Evolutionary conservation across 352 stramenopile species (phyloP), one percentile per base, ranked within the genome.

Genomic region (Poterioochromonas sp.): DNA sequence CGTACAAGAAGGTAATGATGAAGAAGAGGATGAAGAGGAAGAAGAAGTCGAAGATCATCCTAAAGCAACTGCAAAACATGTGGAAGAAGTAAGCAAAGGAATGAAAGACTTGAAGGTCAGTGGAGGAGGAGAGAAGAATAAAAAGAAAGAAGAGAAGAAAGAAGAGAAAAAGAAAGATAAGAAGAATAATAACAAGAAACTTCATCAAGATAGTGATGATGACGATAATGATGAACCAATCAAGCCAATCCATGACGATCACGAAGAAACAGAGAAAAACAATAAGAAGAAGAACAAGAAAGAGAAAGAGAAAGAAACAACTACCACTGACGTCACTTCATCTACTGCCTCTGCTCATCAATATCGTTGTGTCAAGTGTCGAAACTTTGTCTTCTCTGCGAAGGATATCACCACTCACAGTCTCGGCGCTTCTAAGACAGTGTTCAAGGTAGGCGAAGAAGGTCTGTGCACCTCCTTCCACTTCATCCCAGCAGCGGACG

Each of bases 351-450:
- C 58, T 68, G 58, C n/a, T 32, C 32, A 39, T 43, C 41, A 69
- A 20, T 74, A 74, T 74, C 20, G 65, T 22, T 74, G 65, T 74
- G 15, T 35, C 11, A 74, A 74, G 29, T 74, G 65, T 54, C 37
- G 65, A 18, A 8, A 15, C 3, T 44, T 37, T 39, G 1, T 74
- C 8, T 74, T 74, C 34, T 26, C 8, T 49, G 8, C 8, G 20
- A 71, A 8, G 2, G 35, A 40, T 49, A 32, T 71, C 8, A 37
- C 8, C 1, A 47, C 62, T 3, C 62, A 71, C 34, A 8, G 8
- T 43, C 40, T 43, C 3, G 26, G 1, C 32, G 34, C 11, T 32
- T 8, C 39, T 18, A 74, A 74, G 32, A 58, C 65, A 37, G 40
- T 74, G 3, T 74, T 74, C 29, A 51, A 54, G 53, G 40, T 74